Evolutionary conservation across 257 asterid genomes (phyloP).

Genomic region (Solanum verrucosum): DNA sequence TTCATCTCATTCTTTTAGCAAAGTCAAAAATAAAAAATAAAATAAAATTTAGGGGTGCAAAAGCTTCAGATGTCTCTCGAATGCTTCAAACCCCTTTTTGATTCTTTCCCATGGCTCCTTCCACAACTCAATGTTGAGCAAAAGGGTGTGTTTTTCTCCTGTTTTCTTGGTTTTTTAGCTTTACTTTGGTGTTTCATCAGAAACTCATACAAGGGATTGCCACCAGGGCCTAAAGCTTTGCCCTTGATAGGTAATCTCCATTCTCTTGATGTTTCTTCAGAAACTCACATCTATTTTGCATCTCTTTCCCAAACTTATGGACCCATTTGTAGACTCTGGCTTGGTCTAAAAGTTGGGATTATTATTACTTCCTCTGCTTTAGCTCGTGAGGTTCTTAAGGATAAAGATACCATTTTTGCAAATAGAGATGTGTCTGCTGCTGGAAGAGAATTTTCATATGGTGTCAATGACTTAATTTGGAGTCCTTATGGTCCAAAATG

Average conservation of each 20-base stretch:
- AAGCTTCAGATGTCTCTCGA: neutral
- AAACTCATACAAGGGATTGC: conserved; percentile 11
- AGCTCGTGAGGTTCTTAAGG: conserved; percentile 50
- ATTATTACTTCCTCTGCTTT: neutral
- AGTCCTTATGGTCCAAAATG: conserved; percentile 62
- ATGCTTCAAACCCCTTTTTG: neutral
- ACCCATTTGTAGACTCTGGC: conserved; percentile 46
- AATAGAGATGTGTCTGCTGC: conserved; percentile 70
- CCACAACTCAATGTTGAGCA: neutral
- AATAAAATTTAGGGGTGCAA: too few species aligned
- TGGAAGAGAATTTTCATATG: conserved; percentile 44
- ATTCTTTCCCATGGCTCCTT: neutral
- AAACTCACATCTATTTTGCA: neutral
- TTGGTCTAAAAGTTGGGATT: conserved; percentile 28
- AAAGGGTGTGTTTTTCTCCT: conserved; percentile 1
- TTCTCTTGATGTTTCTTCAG: neutral
- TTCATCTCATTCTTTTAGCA: too few species aligned
- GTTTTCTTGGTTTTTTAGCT: conserved; percentile 16
- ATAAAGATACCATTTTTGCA: conserved; percentile 55
- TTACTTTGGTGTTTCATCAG: conserved; percentile 12
- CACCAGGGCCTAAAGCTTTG: conserved; percentile 54
- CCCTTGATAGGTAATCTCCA: conserved; percentile 49
- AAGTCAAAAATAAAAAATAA: too few species aligned
- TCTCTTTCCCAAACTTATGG: conserved; percentile 38
- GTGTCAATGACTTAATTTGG: conserved; percentile 61